Evolutionary conservation across 2,329 filamentous ascomycete genomes (phyloP).

Genomic region (Polychaeton citri): DNA sequence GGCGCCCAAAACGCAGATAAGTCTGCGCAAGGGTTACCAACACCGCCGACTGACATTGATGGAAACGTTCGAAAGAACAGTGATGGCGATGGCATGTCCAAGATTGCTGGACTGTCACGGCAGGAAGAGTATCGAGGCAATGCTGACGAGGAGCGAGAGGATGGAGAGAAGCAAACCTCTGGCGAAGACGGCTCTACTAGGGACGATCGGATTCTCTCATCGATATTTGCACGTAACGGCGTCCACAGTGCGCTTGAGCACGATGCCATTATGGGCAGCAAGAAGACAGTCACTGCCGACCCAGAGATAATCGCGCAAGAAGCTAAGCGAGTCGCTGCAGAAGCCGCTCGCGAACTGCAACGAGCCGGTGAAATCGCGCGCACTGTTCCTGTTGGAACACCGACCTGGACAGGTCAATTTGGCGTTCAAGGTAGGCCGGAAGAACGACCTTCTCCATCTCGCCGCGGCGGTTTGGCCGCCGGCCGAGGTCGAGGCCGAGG

Average conservation of each 20-base stretch:
- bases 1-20: conserved; percentile 24
- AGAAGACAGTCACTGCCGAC: conserved; percentile 54
- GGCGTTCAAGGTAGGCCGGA: conserved; percentile 64
- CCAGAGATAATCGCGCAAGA: conserved; percentile 67
- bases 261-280: conserved; percentile 73
- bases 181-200: conserved; percentile 18
- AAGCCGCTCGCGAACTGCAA: conserved; percentile 64
- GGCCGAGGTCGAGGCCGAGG: conserved; percentile 24
- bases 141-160: conserved; percentile 15
- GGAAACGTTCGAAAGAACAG: background rate
- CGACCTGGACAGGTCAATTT: conserved; percentile 85
- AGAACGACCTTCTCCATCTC: conserved; percentile 31
- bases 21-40: conserved; percentile 12
- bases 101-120: conserved; percentile 29
- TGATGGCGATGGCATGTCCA: conserved; percentile 7
- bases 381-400: conserved; percentile 63
- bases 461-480: conserved; percentile 25
- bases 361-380: conserved; percentile 60
- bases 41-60: conserved; percentile 15
- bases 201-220: conserved; percentile 71
- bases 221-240: conserved; percentile 73
- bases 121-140: conserved; percentile 29
- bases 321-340: conserved; percentile 63
- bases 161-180: conserved; percentile 6
- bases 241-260: conserved; percentile 90